phyloP scores from a whole-genome alignment of 352 stramenopile genomes.

The Globisporangium sylvaticum region DNA sequence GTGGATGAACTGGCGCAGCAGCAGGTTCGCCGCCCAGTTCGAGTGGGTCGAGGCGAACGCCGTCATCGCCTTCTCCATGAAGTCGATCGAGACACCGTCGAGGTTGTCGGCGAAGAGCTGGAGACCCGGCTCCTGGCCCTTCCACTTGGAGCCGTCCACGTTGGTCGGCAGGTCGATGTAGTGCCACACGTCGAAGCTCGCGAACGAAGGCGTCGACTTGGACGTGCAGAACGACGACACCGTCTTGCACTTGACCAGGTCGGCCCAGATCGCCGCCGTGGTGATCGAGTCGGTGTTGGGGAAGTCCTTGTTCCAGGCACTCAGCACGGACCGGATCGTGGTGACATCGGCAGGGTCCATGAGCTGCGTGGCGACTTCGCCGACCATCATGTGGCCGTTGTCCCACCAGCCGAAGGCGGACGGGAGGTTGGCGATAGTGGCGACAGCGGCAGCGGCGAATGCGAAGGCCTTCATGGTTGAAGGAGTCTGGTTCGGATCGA shows the following conservation, averaged over 20 bases:
- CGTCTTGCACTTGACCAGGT: constrained; percentile 54
- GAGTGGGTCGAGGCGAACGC: constrained; percentile 60
- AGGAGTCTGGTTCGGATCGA: neutral
- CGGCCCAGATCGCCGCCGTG: constrained; percentile 43
- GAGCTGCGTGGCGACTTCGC: constrained; percentile 47
- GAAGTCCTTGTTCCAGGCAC: constrained; percentile 47
- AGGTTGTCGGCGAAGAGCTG: constrained; percentile 47
- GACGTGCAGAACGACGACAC: constrained; percentile 33
- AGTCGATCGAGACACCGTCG: constrained; percentile 38
- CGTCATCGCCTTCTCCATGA: constrained; percentile 37
- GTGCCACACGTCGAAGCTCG: constrained; percentile 57
- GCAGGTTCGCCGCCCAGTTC: constrained; percentile 49
- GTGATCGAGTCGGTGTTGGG: constrained; percentile 46
- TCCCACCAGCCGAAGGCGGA: constrained; percentile 48
- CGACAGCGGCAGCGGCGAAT: constrained; percentile 13
- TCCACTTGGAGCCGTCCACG: constrained; percentile 40
- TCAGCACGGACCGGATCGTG: constrained; percentile 46
- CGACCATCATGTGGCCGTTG: constrained; percentile 62
- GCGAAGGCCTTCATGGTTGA: constrained; percentile 34
- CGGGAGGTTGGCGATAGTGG: constrained; percentile 15
- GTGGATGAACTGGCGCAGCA: constrained; percentile 69
- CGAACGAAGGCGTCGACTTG: constrained; percentile 32
- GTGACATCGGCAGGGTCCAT: constrained; percentile 36
- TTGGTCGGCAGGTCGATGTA: constrained; percentile 62
- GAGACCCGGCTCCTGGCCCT: constrained; percentile 36